These are phyloP conservation scores for Anthoceros angustus DNA, from an alignment of 225 moss, liverwort and hornwort species.

Conservation along the genomic window DNA sequence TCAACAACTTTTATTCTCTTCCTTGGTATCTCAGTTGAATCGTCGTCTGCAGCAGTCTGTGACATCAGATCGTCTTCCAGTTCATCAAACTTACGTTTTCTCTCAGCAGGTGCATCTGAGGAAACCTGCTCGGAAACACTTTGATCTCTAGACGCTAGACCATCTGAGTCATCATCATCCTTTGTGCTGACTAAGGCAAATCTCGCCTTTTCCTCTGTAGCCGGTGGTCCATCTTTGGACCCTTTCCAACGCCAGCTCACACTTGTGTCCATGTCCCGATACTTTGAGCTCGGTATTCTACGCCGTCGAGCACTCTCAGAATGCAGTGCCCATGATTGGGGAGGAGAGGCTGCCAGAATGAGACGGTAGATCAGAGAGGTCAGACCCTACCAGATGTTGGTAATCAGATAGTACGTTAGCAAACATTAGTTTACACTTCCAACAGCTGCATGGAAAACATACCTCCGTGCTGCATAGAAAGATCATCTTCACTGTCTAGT, in stretches of 20 bases:
- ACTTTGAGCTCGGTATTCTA: constrained; percentile 46
- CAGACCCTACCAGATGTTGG: too few species aligned
- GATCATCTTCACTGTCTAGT: not conserved
- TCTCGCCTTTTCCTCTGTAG: constrained; percentile 11
- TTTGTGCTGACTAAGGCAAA: constrained; percentile 8
- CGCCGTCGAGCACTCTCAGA: constrained; percentile 45
- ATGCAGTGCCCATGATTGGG: constrained; percentile 33
- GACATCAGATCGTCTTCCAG: constrained; percentile 15
- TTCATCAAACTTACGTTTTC: constrained; percentile 16
- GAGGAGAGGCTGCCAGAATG: constrained; percentile 7
- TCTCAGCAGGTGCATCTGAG: constrained; percentile 22
- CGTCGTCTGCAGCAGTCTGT: constrained; percentile 17
- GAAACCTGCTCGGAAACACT: not conserved
- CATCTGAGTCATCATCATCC: constrained; percentile 6
- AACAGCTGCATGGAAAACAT: not conserved
- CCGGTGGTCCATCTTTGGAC: constrained; percentile 9
- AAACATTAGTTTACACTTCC: not conserved
- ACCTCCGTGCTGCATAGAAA: not conserved
- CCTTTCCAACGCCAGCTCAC: constrained; percentile 18
- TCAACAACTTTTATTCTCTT: constrained; percentile 39
- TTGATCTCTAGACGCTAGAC: not conserved
- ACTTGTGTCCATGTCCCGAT: constrained; percentile 42
- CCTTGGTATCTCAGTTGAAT: constrained; percentile 25
- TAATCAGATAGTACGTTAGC: too few species aligned
- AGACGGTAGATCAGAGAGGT: not conserved